Conservation (phyloP, 164 flowering plant genomes). For the Vitis labrusca region DNA sequence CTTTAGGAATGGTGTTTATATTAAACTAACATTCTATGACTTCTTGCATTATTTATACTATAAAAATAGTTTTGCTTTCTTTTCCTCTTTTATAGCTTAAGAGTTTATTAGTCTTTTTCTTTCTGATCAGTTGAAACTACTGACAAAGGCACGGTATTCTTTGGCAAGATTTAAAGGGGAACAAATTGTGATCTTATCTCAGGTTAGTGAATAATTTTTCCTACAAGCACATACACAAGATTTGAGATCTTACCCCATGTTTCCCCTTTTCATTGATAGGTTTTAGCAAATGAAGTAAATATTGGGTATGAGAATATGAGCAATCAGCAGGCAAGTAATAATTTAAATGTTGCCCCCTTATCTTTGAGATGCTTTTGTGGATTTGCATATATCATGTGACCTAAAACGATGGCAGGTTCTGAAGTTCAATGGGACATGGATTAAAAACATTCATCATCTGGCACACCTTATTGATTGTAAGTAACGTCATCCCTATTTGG, state of each 20-base stretch:
- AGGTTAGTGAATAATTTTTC: constrained; percentile 46
- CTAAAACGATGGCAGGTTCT: constrained; percentile 54
- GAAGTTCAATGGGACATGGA: constrained; percentile 80
- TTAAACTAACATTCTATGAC: not conserved
- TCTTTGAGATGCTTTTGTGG: not conserved
- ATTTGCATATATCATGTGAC: not conserved
- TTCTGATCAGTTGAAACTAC: constrained; percentile 62
- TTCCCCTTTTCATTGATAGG: constrained; percentile 37
- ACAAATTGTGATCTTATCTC: constrained; percentile 87
- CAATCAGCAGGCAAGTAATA: constrained; percentile 76
- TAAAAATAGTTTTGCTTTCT: not conserved
- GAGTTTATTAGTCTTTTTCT: constrained; percentile 9
- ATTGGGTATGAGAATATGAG: constrained; percentile 93
- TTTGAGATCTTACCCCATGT: not conserved
- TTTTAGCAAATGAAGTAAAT: constrained; percentile 87
- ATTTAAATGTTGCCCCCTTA: not conserved
- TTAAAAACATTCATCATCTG: constrained; percentile 82
- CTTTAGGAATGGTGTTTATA: not conserved
- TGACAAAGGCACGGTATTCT: constrained; percentile 88
- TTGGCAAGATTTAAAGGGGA: constrained; percentile 88
- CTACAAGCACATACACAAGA: not conserved
- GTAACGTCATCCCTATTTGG: constrained; percentile 21
- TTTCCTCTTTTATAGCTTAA: too few relatives aligned
- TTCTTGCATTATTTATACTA: not conserved
- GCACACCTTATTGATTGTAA: constrained; percentile 90